Percentiles rank a stretch among this genome's conserved stretches.
Conservation (phyloP, 768 basidiomycete species). For the Xanthoconium stramineum region DNA sequence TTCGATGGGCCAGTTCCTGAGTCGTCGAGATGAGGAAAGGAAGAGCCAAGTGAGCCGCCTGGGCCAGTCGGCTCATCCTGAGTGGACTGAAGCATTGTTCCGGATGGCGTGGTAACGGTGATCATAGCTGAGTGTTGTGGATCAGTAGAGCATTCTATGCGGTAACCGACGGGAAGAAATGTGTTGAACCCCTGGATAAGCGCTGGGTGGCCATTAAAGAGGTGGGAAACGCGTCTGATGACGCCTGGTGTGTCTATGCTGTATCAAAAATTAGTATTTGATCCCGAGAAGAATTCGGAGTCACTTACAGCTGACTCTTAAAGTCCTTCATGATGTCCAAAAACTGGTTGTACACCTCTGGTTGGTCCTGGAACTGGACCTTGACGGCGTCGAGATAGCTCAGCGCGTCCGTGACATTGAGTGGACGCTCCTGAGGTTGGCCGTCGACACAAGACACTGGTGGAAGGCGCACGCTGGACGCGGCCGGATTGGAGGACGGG, state of each 20-base stretch:
- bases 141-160: constrained; percentile 77
- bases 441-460: constrained; percentile 24
- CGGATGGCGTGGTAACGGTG: constrained; percentile 75
- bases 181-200: constrained; percentile 99
- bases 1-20: constrained; percentile 6
- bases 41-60: constrained; percentile 39
- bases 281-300: background rate
- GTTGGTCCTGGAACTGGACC: constrained; percentile 53
- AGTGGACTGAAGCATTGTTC: constrained; percentile 58
- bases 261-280: constrained; percentile 3
- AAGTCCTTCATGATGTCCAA: constrained; percentile 76
- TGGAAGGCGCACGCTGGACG: constrained; percentile 15
- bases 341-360: constrained; percentile 62
- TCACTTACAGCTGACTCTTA: constrained; percentile 56
- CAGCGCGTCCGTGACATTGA: constrained; percentile 62
- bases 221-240: constrained; percentile 88
- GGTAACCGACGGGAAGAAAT: constrained; percentile 91
- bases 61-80: constrained; percentile 39
- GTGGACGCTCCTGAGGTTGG: constrained; percentile 38
- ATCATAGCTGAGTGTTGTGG: constrained; percentile 63
- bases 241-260: constrained; percentile 98
- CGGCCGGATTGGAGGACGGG: background rate
- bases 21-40: constrained; percentile 22
- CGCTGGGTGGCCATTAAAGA: constrained; percentile 85
- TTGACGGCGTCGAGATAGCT: constrained; percentile 66